A percentile compares a stretch with the other conserved stretches of the same genome.
Evolutionary conservation across 1,284 basidiomycete genomes (phyloP).

Genomic region (Schizopora paradoxa): DNA sequence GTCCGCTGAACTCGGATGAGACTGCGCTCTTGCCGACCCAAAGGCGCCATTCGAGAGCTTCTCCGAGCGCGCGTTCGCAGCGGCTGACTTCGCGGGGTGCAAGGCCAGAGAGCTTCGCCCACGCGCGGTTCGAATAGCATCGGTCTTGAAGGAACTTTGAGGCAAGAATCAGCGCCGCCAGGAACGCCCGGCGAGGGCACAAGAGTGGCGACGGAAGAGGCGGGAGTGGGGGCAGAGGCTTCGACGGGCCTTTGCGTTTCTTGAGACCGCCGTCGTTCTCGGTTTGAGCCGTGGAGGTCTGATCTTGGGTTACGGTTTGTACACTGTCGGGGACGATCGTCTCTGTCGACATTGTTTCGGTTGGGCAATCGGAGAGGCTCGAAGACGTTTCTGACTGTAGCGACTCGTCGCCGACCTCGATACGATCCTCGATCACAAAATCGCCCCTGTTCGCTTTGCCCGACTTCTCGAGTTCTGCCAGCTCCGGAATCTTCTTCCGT

Average conservation of each 20-base stretch:
- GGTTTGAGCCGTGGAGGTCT: slow-evolving; percentile 7
- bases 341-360: slow-evolving; percentile 11
- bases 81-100: slow-evolving; percentile 73
- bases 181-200: slow-evolving; percentile 83
- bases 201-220: slow-evolving; percentile 72
- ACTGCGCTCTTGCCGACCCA: slow-evolving; percentile 65
- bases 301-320: slow-evolving; percentile 7
- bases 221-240: slow-evolving; percentile 38
- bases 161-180: slow-evolving; percentile 83
- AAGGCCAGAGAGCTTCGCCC: slow-evolving; percentile 81
- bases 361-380: slow-evolving; percentile 1
- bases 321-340: not conserved
- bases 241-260: slow-evolving; percentile 22
- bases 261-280: slow-evolving; percentile 3
- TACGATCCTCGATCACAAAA: slow-evolving; percentile 38
- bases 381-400: slow-evolving; percentile 12
- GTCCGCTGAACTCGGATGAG: slow-evolving; percentile 28
- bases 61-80: slow-evolving; percentile 75
- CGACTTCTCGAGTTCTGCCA: slow-evolving; percentile 45
- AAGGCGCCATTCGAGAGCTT: slow-evolving; percentile 74
- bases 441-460: slow-evolving; percentile 36
- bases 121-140: slow-evolving; percentile 88
- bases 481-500: slow-evolving; percentile 55
- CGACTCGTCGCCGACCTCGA: slow-evolving; percentile 39
- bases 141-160: slow-evolving; percentile 92